phyloP scores from a whole-genome alignment of 2,329 filamentous ascomycete species.

The Pseudocercospora fijiensis region DNA sequence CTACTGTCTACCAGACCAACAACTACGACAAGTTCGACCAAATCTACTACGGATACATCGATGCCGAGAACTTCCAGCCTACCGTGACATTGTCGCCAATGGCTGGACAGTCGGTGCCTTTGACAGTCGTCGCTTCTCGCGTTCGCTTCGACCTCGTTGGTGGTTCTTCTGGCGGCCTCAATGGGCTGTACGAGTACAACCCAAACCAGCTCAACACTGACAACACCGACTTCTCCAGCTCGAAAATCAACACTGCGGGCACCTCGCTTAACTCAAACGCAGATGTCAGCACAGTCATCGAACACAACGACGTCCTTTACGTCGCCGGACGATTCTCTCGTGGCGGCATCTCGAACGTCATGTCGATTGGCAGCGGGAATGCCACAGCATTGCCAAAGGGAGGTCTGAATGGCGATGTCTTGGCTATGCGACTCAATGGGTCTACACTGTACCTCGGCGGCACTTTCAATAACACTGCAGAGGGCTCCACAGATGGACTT shows the following conservation, averaged over 20 bases:
- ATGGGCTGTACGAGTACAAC: constrained; percentile 87
- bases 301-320: constrained; percentile 61
- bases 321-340: constrained; percentile 83
- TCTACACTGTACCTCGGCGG: constrained; percentile 77
- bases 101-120: constrained; percentile 60
- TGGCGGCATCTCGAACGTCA: constrained; percentile 68
- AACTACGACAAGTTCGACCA: constrained; percentile 95
- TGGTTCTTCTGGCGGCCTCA: constrained; percentile 71
- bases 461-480: constrained; percentile 72
- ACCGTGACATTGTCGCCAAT: constrained; percentile 72
- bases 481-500: constrained; percentile 62
- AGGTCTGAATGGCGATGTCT: constrained; percentile 78
- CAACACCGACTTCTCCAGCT: constrained; percentile 65
- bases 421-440: constrained; percentile 66
- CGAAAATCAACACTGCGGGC: constrained; percentile 74
- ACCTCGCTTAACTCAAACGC: constrained; percentile 66
- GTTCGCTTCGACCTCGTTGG: constrained; percentile 74
- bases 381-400: constrained; percentile 63
- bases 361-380: constrained; percentile 64
- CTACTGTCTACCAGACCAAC: constrained; percentile 82
- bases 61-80: constrained; percentile 78
- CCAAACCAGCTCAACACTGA: constrained; percentile 60
- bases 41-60: constrained; percentile 81
- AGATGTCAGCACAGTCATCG: constrained; percentile 65
- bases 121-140: constrained; percentile 85